Base-by-base conservation (phyloP, 768 basidiomycete species). In the Lactarius pseudohatsudake region DNA sequence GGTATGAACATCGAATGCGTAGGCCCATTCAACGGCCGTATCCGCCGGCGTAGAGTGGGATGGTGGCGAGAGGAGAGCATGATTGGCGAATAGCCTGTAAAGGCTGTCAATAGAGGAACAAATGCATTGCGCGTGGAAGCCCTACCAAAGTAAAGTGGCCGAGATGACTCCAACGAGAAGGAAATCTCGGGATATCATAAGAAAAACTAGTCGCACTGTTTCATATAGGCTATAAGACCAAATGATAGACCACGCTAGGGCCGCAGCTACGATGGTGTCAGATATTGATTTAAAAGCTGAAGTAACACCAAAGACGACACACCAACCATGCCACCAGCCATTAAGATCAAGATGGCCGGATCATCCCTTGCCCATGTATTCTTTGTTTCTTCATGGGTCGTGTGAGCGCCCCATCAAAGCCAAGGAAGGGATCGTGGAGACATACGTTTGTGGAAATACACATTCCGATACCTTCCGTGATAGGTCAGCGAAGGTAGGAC, bases 341-440 rank as follows among this genome's bases (percentile, higher is more conserved):
- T 88, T 58, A 98, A 84, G 34, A 98, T 83, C 32, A 98, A 83
- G 69, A 97, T 94, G 32, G 96, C 96, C 26, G 96, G 96, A 74
- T 98, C 96, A 76, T 98, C 96, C 76, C 96, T 82, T 22, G 96
- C 94, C 96, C 96, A 98, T 18, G 91, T 94, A 76, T 98, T 97
- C 82, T 97, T 98, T 22, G 96, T 98, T 81, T 98, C 94, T 92
- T 78, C 69, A 47, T 53, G 57, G 43, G 70, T 45, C 55, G 26
- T 65, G 28, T 69, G 47, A 53, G 61, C 32, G 61, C 32, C 15
- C 36, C 20, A 56, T 10, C 4, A 10, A 67, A 61, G 43, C 30
- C 64, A 50, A 28, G n/a, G 41, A 15, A 38, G 59, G 32, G 28
- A 11, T 28, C 2, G 41, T 40, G 32, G 26, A 28, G 38, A 77